Evolutionary conservation across 257 asterid genomes (phyloP).

Genomic region (Lycium barbarum): DNA sequence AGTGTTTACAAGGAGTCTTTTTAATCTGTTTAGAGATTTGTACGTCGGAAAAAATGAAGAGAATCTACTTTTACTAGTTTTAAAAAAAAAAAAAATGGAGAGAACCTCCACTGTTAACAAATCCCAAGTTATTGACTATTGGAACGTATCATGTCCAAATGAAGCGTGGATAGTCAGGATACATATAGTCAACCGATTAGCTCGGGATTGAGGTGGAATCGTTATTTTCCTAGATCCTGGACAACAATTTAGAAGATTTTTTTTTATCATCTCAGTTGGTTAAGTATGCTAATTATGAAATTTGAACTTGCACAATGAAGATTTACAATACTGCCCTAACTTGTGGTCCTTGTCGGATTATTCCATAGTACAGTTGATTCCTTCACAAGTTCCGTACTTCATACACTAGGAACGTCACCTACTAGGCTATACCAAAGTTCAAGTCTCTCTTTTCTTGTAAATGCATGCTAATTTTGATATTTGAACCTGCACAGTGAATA

Average conservation of each 20-base stretch:
- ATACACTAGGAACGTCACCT: background rate
- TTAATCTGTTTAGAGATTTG: background rate
- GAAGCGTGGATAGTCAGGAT: background rate
- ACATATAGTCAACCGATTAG: background rate
- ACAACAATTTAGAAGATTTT: background rate
- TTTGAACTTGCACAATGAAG: background rate
- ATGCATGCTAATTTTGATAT: background rate
- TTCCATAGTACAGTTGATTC: slow-evolving; percentile 6
- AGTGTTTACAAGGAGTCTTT: background rate
- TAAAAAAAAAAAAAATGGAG: background rate
- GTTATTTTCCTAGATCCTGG: background rate
- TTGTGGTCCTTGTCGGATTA: background rate
- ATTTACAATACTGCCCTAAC: background rate
- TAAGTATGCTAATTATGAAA: background rate
- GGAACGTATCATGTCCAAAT: background rate
- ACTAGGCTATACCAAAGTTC: background rate
- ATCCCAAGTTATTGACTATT: slow-evolving; percentile 1
- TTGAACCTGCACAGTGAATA: background rate
- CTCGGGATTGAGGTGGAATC: background rate
- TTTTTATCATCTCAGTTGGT: background rate
- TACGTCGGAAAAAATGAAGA: background rate
- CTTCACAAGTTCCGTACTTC: background rate
- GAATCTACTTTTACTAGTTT: background rate
- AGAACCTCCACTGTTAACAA: background rate
- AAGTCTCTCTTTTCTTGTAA: slow-evolving; percentile 5